These are phyloP conservation scores for Calendula officinalis DNA, from an alignment of 129 eudicot species.

Conservation along the genomic window DNA sequence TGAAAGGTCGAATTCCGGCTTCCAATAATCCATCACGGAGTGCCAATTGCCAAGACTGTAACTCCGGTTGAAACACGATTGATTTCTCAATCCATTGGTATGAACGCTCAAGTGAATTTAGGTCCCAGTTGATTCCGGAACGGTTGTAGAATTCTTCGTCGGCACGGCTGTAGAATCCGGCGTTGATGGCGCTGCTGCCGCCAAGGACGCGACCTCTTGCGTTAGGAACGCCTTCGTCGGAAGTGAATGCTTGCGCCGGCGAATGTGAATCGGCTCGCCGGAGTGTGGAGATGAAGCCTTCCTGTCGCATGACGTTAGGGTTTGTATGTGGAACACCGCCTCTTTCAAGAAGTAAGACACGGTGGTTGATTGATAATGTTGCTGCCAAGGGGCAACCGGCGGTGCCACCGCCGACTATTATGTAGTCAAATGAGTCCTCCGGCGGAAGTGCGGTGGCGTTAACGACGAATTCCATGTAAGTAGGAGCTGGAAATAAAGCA, in stretches of 20 bases:
- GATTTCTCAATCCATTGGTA: conserved; percentile 72
- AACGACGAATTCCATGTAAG: conserved; percentile 37
- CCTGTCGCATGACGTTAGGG: conserved; percentile 61
- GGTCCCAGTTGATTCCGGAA: conserved; percentile 19
- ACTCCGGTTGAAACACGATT: conserved; percentile 62
- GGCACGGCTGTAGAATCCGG: conserved; percentile 25
- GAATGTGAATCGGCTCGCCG: conserved; percentile 16
- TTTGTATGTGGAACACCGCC: conserved; percentile 60
- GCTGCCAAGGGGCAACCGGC: conserved; percentile 53
- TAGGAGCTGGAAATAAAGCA: conserved; percentile 37
- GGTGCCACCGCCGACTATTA: conserved; percentile 27
- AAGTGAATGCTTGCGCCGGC: conserved; percentile 18
- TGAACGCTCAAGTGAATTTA: conserved; percentile 36
- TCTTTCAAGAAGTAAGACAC: conserved; percentile 63
- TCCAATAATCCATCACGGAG: conserved; percentile 62
- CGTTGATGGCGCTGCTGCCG: conserved; percentile 30
- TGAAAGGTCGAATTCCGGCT: conserved; percentile 50
- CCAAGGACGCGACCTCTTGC: conserved; percentile 33
- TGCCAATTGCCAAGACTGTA: conserved; percentile 64
- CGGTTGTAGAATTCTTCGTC: conserved; percentile 20
- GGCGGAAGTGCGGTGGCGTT: conserved; percentile 68
- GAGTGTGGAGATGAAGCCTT: conserved; percentile 55
- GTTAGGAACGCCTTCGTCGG: conserved; percentile 22
- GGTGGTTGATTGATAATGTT: conserved; percentile 45
- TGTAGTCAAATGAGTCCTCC: conserved; percentile 62